phyloP scores from a whole-genome alignment of 306 rosid species.

The Cucumis sativus region DNA sequence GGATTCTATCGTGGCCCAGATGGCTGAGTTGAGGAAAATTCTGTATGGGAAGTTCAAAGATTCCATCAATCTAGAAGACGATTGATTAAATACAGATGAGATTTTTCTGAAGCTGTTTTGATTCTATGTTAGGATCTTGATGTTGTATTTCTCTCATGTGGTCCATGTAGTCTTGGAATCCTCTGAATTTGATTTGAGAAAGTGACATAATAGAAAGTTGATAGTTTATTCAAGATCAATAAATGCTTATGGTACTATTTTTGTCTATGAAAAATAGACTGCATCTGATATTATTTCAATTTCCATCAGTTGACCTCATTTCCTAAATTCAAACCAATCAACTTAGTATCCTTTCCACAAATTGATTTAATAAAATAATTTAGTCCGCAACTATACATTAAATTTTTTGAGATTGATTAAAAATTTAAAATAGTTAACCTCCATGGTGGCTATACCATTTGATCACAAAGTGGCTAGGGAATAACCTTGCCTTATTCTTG shows the following conservation, averaged over 20 bases:
- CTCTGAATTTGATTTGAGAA: background rate
- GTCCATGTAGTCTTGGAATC: background rate
- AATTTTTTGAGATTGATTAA: background rate
- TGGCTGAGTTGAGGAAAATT: constrained; percentile 65
- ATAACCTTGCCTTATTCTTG: background rate
- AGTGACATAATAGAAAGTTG: background rate
- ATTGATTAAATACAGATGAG: constrained; percentile 39
- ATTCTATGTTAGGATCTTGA: background rate
- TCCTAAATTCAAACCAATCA: background rate
- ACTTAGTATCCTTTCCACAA: background rate
- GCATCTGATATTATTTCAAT: background rate
- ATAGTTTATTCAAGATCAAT: background rate
- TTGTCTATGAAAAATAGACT: background rate
- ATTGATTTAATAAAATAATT: background rate
- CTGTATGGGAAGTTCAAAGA: constrained; percentile 87
- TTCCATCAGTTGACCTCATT: background rate
- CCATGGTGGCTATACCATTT: background rate
- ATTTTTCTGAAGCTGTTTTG: background rate
- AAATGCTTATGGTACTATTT: background rate
- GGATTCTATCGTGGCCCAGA: constrained; percentile 57
- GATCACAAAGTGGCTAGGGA: background rate
- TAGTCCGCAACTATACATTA: background rate
- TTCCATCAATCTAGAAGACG: constrained; percentile 97
- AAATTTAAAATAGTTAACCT: background rate
- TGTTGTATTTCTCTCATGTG: background rate